Conservation (phyloP, 169 alveolate species). For the Theileria sp. region DNA sequence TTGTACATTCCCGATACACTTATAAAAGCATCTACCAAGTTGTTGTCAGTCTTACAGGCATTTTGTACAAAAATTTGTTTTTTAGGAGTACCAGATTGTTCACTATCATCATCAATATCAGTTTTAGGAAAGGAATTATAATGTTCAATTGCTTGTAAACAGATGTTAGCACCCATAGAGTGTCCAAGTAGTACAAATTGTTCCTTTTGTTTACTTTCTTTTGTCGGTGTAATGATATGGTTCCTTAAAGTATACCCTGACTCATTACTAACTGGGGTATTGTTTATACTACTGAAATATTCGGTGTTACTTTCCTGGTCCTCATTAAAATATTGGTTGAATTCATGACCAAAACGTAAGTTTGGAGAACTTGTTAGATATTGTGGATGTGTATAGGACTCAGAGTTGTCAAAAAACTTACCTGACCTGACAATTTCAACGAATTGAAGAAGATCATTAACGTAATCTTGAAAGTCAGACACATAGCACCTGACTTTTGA, state of each 20-base stretch:
- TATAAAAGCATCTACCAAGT: constrained; percentile 59
- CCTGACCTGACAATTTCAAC: constrained; percentile 53
- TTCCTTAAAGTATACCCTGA: background rate
- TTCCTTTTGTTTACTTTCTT: constrained; percentile 17
- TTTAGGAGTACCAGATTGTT: background rate
- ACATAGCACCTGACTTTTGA: constrained; percentile 25
- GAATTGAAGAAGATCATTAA: constrained; percentile 66
- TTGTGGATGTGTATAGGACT: constrained; percentile 2
- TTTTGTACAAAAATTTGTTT: background rate
- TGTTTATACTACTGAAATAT: background rate
- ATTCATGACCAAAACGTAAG: background rate
- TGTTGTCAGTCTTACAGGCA: constrained; percentile 19
- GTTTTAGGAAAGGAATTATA: background rate
- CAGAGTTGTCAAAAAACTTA: constrained; percentile 22
- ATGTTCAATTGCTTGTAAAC: constrained; percentile 45
- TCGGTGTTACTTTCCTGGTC: background rate
- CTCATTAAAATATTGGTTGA: background rate
- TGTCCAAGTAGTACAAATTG: constrained; percentile 59
- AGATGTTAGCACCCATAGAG: constrained; percentile 75
- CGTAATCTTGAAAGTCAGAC: constrained; percentile 49
- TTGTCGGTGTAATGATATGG: background rate
- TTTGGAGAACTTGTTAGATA: background rate
- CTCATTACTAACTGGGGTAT: background rate
- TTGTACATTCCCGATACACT: constrained; percentile 67
- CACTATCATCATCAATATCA: background rate